Base-by-base conservation (phyloP, 352 stramenopile genomes). In the Globisporangium spinosum region DNA sequence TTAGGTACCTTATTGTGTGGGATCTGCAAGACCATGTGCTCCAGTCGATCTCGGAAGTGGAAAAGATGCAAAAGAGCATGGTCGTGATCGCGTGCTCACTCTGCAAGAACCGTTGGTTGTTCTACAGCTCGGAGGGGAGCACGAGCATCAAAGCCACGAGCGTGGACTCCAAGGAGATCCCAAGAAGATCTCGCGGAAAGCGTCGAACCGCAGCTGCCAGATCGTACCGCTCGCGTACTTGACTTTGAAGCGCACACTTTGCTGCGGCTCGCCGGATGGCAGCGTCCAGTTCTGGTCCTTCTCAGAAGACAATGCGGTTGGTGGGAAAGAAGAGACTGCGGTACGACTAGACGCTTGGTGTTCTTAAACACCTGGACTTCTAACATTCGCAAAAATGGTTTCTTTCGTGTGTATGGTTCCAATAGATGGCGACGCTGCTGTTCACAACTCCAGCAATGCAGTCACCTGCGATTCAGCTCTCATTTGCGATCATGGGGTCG, bases 121-220 rank as follows among this genome's bases (percentile, higher is more conserved):
- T 93, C 60, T 95, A 89, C 68, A 74, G 75, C 53, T 75, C 79
- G 27, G 87, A 95, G 62, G 87, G 80, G 7, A 93, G 85, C 73
- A 83, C 88, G 56, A 93, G 78, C 70, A 83, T 95, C 58, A 85
- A 85, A 34, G 78, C 79, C 32, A 77, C 80, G 22, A 61, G 73
- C 4, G 71, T 88, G 1, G 81, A 87, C 57, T 78, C 75, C 17
- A 69, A 64, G 13, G 85, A 87, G 29, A 69, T 75, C 59, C 77
- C 9, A 88, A 89, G 63, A 90, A 93, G 70, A 89, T 95, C 35
- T 76, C 82, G 2, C 84, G 87, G 43, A 93, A 93, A 62, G 82
- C 75, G 22, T 69, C 79, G 27, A 85, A 82, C 64, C 80, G 85
- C 55, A 89, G 71, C 63, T 80, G 72, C 55, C 78, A 83, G 2